Base-by-base conservation (phyloP, 192 early-diverging fungal genomes). In the Backusella australiensis region DNA sequence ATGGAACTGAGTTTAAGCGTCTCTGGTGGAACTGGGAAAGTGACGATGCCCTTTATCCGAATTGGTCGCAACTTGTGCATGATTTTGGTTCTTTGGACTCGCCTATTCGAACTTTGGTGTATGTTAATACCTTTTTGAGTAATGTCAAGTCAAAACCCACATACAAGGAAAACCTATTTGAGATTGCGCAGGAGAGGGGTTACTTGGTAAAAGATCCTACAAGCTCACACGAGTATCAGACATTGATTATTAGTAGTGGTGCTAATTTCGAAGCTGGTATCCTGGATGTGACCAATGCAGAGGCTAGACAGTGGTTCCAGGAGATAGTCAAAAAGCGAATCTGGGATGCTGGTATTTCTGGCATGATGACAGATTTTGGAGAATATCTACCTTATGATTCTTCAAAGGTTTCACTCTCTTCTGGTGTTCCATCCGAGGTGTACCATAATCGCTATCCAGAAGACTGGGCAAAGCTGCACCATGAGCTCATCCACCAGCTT, bases 21-120 rank as follows among this genome's bases (percentile, higher is more conserved):
- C 66, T 82, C n/a, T 83, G 82, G 82, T 81, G 80, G 82, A 81
- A 84, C 42, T 84, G 82, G 82, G 80, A 84, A 36, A 78, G 42
- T 66, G 80, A 84, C 66, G 36, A 67, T 65, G 72, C 17, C 2
- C 46, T 84, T n/a, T 84, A 84, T 70, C 63, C 73, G 11, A 44
- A 84, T 35, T 81, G 80, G 77, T 34, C 23, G 7, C 26, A 74
- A 15, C 46, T 84, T 9, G 77, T 84, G 5, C 35, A 75, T 11
- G n/a, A 74, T 19, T 42, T 75, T 39, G 9, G 11, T 6, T 19
- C 66, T 3, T 26, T 67, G 26, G 29, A 29, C 14, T 26, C 4
- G 34, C 4, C 41, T 38, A 59, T 83, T 21, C 63, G 76, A 7
- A 46, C 46, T n/a, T 42, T 83, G 17, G 49, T 66, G n/a, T 81